phyloP scores from a whole-genome alignment of 2,329 filamentous ascomycete species.

The Exserohilum rostratum region DNA sequence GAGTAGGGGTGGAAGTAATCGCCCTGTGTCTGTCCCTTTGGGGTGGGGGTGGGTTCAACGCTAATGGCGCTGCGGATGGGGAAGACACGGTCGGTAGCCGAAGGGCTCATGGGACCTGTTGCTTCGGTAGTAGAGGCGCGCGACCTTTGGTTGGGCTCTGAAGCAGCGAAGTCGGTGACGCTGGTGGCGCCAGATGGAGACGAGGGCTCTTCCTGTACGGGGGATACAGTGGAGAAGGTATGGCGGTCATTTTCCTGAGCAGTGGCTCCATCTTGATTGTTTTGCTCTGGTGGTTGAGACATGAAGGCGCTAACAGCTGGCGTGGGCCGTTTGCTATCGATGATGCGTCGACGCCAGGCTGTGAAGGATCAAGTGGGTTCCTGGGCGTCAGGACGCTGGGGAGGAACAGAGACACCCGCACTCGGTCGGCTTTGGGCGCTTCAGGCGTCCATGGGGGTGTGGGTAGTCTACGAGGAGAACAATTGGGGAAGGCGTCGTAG shows the following conservation, averaged over 20 bases:
- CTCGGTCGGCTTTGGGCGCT: conserved; percentile 11
- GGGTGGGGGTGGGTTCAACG: conserved; percentile 61
- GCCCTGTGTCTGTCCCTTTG: conserved; percentile 21
- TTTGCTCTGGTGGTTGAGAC: conserved; percentile 33
- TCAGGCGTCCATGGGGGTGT: conserved; percentile 31
- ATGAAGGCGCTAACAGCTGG: conserved; percentile 23
- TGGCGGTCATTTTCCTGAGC: conserved; percentile 7
- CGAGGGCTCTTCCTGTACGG: conserved; percentile 20
- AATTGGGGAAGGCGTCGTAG: neutral
- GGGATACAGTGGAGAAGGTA: conserved; percentile 19
- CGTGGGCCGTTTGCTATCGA: neutral
- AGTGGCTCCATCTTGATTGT: conserved; percentile 16
- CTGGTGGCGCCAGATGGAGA: conserved; percentile 9
- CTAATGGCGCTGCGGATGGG: conserved; percentile 82
- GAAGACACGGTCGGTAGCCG: conserved; percentile 68
- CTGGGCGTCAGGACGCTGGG: conserved; percentile 1
- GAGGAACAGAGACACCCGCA: conserved; percentile 11
- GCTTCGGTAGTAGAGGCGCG: conserved; percentile 25
- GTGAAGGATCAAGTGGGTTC: neutral
- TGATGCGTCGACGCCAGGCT: conserved; percentile 2
- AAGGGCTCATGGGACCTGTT: conserved; percentile 47
- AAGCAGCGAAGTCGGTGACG: conserved; percentile 8
- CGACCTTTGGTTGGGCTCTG: conserved; percentile 15
- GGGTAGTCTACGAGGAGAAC: conserved; percentile 7
- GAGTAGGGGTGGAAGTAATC: conserved; percentile 49